phyloP scores from a whole-genome alignment of 768 basidiomycete genomes.

The Galerina marginata region DNA sequence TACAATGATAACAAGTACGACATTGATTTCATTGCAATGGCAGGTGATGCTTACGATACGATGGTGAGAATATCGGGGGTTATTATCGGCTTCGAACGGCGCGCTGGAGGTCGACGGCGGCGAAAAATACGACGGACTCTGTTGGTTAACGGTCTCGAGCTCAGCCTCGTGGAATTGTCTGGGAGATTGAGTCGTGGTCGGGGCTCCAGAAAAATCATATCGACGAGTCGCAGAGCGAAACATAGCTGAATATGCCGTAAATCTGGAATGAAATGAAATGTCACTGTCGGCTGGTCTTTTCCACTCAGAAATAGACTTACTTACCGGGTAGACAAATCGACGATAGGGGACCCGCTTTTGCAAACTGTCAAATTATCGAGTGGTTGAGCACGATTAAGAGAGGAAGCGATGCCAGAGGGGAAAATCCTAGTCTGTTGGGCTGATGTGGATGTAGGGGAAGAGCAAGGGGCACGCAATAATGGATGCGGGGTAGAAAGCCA shows the following conservation, averaged over 20 bases:
- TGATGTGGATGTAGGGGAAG: not conserved
- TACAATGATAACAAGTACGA: not conserved
- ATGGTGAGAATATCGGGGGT: not conserved
- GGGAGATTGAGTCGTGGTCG: not conserved
- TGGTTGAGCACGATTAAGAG: not conserved
- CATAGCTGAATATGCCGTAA: not conserved
- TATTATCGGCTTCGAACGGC: not conserved
- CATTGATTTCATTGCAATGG: not conserved
- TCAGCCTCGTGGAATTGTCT: not conserved
- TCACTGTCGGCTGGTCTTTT: too few relatives aligned
- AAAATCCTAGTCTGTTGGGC: not conserved
- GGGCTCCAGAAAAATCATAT: not conserved
- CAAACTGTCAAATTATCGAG: too few relatives aligned
- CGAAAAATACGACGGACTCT: not conserved
- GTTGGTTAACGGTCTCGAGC: not conserved
- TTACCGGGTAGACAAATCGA: too few relatives aligned
- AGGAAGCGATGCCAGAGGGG: not conserved
- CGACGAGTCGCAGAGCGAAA: not conserved
- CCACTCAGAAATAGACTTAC: too few relatives aligned
- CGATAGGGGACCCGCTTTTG: too few relatives aligned
- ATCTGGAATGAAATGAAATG: not conserved
- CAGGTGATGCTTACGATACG: not conserved
- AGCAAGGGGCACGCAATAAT: not conserved
- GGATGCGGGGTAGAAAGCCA: slow-evolving; percentile 18
- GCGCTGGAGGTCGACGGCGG: not conserved